phyloP scores from a whole-genome alignment of 2,329 filamentous ascomycete genomes.

The Cryoendolithus antarcticus region DNA sequence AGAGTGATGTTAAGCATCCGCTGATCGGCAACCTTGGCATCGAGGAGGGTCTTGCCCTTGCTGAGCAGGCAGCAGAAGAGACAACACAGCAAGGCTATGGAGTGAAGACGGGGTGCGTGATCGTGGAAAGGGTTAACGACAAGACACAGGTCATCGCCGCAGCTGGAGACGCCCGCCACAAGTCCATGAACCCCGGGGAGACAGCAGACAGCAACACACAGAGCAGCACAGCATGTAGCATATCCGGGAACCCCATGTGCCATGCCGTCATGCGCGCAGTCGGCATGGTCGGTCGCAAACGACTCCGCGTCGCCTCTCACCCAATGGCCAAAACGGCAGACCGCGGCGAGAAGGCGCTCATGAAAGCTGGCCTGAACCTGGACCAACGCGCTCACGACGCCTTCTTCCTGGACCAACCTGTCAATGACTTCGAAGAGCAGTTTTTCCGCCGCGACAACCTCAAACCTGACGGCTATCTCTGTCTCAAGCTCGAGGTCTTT shows the following conservation, averaged over 20 bases:
- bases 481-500: conserved; percentile 86
- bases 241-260: conserved; percentile 59
- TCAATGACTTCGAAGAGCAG: conserved; percentile 52
- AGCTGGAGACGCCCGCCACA: conserved; percentile 65
- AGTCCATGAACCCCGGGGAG: conserved; percentile 28
- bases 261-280: conserved; percentile 69
- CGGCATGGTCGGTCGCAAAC: conserved; percentile 61
- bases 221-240: too few relatives aligned
- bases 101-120: conserved; percentile 60
- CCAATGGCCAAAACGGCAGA: conserved; percentile 17
- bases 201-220: conserved; percentile 10
- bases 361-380: conserved; percentile 20
- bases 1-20: conserved; percentile 48
- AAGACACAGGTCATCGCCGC: conserved; percentile 52
- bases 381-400: conserved; percentile 30
- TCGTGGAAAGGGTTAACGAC: conserved; percentile 50
- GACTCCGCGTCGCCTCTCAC: conserved; percentile 25
- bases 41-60: conserved; percentile 48
- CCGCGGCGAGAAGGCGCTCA: conserved; percentile 20
- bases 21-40: conserved; percentile 36
- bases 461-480: conserved; percentile 73
- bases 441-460: conserved; percentile 54
- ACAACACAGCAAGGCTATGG: conserved; percentile 41
- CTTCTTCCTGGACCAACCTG: conserved; percentile 55
- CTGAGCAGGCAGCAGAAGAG: conserved; percentile 50